Percentiles rank a stretch among this genome's conserved stretches.
These are phyloP conservation scores for Talaromyces ruber DNA, from an alignment of 495 filamentous ascomycete genomes.

Conservation along the genomic window DNA sequence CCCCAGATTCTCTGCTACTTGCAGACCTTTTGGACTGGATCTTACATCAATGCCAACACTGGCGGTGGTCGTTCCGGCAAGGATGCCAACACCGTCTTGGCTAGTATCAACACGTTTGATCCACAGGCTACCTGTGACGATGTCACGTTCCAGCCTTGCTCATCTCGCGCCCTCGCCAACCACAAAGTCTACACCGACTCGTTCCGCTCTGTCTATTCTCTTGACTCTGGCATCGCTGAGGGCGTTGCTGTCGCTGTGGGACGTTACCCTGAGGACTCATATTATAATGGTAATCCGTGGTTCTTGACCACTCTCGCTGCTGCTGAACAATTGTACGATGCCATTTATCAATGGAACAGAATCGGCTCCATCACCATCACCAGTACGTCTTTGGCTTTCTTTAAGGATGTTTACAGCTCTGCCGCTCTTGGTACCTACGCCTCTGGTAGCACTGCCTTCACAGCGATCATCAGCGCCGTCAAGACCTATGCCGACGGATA, in stretches of 20 bases:
- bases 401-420: conserved; percentile 29
- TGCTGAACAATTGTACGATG: conserved; percentile 33
- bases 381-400: conserved; percentile 29
- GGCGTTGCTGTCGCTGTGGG: conserved; percentile 54
- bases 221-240: conserved; percentile 29
- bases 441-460: conserved; percentile 30
- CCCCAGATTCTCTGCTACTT: conserved; percentile 44
- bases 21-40: conserved; percentile 37
- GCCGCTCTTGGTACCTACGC: conserved; percentile 29
- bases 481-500: conserved; percentile 43
- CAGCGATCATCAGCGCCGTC: conserved; percentile 31
- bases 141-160: conserved; percentile 42
- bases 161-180: conserved; percentile 35
- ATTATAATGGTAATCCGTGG: conserved; percentile 57
- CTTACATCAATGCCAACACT: conserved; percentile 33
- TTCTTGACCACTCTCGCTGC: conserved; percentile 27
- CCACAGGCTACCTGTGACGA: conserved; percentile 39
- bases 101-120: conserved; percentile 38
- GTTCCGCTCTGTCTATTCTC: conserved; percentile 38
- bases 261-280: conserved; percentile 60
- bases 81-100: conserved; percentile 39
- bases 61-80: conserved; percentile 32
- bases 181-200: conserved; percentile 42
- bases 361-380: conserved; percentile 35
- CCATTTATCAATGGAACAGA: conserved; percentile 40